A percentile compares a stretch with the other conserved stretches of the same genome.
Evolutionary conservation across 441 rosid genomes (phyloP).

Genomic region (Erodium moschatum): DNA sequence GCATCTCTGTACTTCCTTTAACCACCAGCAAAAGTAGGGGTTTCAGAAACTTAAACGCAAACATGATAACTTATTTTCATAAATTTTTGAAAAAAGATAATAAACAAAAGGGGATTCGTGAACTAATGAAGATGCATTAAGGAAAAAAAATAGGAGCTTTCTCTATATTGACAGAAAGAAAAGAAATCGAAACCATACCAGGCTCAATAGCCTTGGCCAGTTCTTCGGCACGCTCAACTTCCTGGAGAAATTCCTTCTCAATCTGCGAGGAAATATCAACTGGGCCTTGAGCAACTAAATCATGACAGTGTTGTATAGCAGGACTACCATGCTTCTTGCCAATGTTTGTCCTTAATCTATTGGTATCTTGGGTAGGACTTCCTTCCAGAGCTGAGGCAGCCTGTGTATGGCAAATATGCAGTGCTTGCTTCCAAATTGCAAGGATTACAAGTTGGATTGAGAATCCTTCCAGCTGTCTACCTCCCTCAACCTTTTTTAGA

Average conservation of each 20-base stretch:
- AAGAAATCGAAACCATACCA: conserved; percentile 38
- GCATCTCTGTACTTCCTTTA: conserved; percentile 72
- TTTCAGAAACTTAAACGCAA: neutral
- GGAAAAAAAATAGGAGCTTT: too few relatives aligned
- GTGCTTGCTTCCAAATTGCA: conserved; percentile 91
- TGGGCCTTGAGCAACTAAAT: conserved; percentile 28
- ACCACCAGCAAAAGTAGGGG: neutral
- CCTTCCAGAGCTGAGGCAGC: conserved; percentile 86
- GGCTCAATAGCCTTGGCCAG: conserved; percentile 59
- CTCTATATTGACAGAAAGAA: neutral
- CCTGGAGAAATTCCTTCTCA: conserved; percentile 66
- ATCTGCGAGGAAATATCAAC: conserved; percentile 49
- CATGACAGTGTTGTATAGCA: conserved; percentile 32
- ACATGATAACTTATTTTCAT: neutral
- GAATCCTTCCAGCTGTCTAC: conserved; percentile 66
- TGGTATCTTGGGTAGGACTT: conserved; percentile 50
- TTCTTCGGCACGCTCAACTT: conserved; percentile 79
- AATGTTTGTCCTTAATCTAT: conserved; percentile 39
- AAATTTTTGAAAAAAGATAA: too few relatives aligned
- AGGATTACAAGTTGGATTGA: conserved; percentile 83
- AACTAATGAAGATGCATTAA: neutral
- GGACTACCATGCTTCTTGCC: conserved; percentile 42
- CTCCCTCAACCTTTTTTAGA: conserved; percentile 39
- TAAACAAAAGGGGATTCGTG: neutral
- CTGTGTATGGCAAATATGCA: conserved; percentile 81